A percentile compares a stretch with the other conserved stretches of the same genome.
phyloP scores from a whole-genome alignment of 1,284 basidiomycete genomes.

The Moesziomyces sp. region DNA sequence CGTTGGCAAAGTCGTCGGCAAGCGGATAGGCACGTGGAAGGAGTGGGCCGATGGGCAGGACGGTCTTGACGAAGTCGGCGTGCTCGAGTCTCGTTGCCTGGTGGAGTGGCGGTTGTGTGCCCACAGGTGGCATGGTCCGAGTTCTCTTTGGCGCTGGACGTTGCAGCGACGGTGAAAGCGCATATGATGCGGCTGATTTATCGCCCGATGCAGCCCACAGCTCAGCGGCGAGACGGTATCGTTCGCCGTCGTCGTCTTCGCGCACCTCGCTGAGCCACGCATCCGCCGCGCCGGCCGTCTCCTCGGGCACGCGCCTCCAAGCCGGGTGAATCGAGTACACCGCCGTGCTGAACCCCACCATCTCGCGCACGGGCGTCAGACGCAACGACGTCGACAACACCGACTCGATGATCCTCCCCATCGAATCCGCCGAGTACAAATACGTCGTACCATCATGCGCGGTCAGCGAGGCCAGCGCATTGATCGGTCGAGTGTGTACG shows the following conservation, averaged over 20 bases:
- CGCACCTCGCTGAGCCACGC: constrained; percentile 11
- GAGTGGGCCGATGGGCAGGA: constrained; percentile 12
- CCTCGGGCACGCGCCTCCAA: constrained; percentile 5
- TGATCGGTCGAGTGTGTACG: constrained; percentile 46
- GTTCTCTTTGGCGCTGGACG: background rate
- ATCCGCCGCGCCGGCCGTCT: background rate
- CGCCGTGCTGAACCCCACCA: constrained; percentile 29
- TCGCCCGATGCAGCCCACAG: constrained; percentile 30
- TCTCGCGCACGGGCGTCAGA: constrained; percentile 23
- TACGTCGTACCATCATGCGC: constrained; percentile 5
- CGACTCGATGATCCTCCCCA: constrained; percentile 44
- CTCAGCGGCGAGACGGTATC: constrained; percentile 11
- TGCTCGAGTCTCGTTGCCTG: constrained; percentile 3
- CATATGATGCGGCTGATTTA: constrained; percentile 17
- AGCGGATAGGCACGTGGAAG: background rate
- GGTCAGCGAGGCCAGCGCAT: constrained; percentile 13
- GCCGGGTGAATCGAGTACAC: constrained; percentile 30
- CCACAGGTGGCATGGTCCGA: background rate
- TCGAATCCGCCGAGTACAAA: constrained; percentile 46
- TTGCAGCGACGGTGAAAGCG: constrained; percentile 12
- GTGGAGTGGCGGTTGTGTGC: constrained; percentile 4
- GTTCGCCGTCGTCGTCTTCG: constrained; percentile 20
- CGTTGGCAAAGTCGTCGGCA: constrained; percentile 1
- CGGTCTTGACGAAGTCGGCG: constrained; percentile 24
- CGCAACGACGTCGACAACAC: constrained; percentile 6